phyloP scores from a whole-genome alignment of 23 red algal genomes.

The Cyanidiococcus yangmingshanensis region DNA sequence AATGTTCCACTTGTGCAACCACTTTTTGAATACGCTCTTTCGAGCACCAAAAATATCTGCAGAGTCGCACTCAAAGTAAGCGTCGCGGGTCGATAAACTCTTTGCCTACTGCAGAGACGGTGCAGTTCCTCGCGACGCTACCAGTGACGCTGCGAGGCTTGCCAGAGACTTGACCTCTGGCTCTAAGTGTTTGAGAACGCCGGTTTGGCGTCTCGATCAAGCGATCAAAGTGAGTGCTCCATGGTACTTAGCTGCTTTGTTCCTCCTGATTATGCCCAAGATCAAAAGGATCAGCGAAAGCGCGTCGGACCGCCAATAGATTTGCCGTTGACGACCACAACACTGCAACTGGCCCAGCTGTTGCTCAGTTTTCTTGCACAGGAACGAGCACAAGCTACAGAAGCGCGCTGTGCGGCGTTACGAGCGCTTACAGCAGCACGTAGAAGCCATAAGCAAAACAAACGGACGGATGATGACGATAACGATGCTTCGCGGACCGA shows the following conservation, averaged over 20 bases:
- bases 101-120: too few species aligned
- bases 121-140: too few species aligned
- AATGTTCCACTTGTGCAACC: too few species aligned
- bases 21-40: too few species aligned
- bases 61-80: too few species aligned
- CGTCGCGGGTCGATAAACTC: too few species aligned
- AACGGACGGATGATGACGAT: neutral
- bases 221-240: too few species aligned
- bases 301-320: neutral
- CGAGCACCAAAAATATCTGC: too few species aligned
- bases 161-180: too few species aligned
- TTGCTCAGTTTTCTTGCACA: neutral
- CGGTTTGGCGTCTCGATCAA: too few species aligned
- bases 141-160: too few species aligned
- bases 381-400: neutral
- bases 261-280: neutral
- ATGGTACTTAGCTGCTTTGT: constrained; percentile 9
- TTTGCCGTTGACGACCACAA: neutral
- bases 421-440: neutral
- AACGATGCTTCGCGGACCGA: neutral
- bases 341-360: constrained; percentile 6
- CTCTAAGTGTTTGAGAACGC: too few species aligned
- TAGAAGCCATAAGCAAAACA: neutral
- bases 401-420: neutral
- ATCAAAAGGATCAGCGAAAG: neutral